phyloP scores from a whole-genome alignment of 2,329 filamentous ascomycete genomes.

The Penicillium crustosum region DNA sequence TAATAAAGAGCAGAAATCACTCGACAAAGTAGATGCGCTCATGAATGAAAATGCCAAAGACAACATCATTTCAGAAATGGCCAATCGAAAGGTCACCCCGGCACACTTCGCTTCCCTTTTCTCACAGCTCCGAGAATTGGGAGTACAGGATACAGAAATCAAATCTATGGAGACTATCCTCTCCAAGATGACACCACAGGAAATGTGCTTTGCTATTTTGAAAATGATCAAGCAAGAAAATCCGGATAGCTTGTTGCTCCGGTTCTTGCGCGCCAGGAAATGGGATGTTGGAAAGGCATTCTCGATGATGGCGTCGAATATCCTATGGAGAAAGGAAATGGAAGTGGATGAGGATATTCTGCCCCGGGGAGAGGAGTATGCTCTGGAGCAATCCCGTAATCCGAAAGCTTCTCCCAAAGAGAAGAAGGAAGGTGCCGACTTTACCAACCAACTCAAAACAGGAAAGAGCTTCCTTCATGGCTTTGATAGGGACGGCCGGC shows the following conservation, averaged over 20 bases:
- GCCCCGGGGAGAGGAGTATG: constrained; percentile 66
- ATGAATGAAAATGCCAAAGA: constrained; percentile 19
- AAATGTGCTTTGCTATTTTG: constrained; percentile 78
- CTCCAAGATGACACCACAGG: constrained; percentile 69
- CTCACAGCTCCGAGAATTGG: constrained; percentile 19
- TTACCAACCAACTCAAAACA: constrained; percentile 21
- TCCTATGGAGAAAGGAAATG: constrained; percentile 85
- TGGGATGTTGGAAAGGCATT: constrained; percentile 91
- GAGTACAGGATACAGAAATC: constrained; percentile 18
- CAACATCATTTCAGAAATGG: constrained; percentile 17
- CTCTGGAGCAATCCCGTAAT: constrained; percentile 58
- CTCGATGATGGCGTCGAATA: constrained; percentile 83
- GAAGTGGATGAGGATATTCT: constrained; percentile 85
- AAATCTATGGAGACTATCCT: constrained; percentile 43
- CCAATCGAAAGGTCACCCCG: constrained; percentile 17
- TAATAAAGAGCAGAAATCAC: constrained; percentile 12
- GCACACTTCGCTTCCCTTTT: constrained; percentile 21
- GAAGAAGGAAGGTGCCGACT: constrained; percentile 18
- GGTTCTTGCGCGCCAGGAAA: constrained; percentile 77
- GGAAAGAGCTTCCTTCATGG: constrained; percentile 25
- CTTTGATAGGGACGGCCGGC: constrained; percentile 53
- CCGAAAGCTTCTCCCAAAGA: constrained; percentile 3
- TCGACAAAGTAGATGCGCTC: constrained; percentile 19
- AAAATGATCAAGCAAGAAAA: constrained; percentile 89
- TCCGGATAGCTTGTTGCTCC: constrained; percentile 75